Evolutionary conservation across 306 rosid genomes (phyloP).

Genomic region (Chamaecrista fasciculata): DNA sequence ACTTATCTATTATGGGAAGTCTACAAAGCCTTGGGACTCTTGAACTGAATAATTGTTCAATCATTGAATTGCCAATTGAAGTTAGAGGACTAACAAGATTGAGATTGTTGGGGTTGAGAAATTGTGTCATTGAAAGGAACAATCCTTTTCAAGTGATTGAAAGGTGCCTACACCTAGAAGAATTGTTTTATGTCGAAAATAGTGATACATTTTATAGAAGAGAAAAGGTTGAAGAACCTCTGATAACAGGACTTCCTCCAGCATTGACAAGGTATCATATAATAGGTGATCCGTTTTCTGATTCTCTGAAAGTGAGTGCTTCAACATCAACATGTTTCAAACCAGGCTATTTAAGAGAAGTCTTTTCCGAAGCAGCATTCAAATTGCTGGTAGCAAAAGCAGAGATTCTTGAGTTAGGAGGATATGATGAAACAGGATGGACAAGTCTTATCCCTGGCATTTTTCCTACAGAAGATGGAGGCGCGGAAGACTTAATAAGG

Average conservation of each 20-base stretch:
- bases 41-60: neutral
- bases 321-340: neutral
- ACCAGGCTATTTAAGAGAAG: neutral
- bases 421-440: neutral
- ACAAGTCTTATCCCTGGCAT: constrained; percentile 27
- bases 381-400: neutral
- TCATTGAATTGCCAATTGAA: constrained; percentile 22
- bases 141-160: constrained; percentile 19
- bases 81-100: neutral
- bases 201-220: neutral
- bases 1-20: constrained; percentile 4
- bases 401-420: neutral
- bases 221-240: neutral
- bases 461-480: neutral
- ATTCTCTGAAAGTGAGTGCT: neutral
- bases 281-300: too few relatives aligned
- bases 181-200: neutral
- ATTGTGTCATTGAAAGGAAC: neutral
- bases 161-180: constrained; percentile 12
- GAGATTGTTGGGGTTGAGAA: constrained; percentile 12
- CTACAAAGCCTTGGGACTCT: constrained; percentile 23
- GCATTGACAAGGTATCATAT: constrained; percentile 26
- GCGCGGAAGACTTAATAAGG: neutral
- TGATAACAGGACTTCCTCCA: neutral
- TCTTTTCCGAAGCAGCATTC: neutral